Base-by-base conservation (phyloP, 2,329 filamentous ascomycete genomes). In the Juglanconis sp. region DNA sequence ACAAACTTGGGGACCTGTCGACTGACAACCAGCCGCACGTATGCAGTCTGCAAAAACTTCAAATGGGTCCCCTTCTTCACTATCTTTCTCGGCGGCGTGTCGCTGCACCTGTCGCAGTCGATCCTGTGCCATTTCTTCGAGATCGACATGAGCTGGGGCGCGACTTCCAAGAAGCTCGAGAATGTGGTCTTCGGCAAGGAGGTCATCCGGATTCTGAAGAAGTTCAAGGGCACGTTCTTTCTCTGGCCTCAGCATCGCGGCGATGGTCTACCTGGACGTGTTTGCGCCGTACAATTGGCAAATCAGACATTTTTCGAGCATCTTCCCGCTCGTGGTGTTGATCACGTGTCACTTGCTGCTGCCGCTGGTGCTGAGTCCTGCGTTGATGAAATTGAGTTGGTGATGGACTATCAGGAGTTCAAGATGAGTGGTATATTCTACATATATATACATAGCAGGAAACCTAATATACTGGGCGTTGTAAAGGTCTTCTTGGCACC, bases 301-400 rank as follows among this genome's bases (percentile, higher is more conserved):
- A 63, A 87, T 89, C 68, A 74, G 72, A 24, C 69, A 77, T 57
- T 83, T 88, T 65, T 79, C 83, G 13, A 82, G 85, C 58, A 85
- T 89, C 69, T 85, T 78, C 66, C 86, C 86, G 30, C 70, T 88
- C 31, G 72, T 71, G 30, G 78, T 76, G 44, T 73, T 84, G 42
- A 74, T 87, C 10, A 71, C 78, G 49, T 77, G 76, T 42, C 84
- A 87, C 68, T 83, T 87, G 68, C 70, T 83, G 46, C 70, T 87
- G 61, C 85, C 85, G 9, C 79, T 88, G 53, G 77, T 78, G 59
- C 72, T 88, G 63, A 88, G 88, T 66, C 86, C 86, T 24, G 83
- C 82, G 54, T 69, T 88, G 73, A 87, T 88, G 84, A 77, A 80
- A 69, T 85, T 87, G 68, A 84, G 80, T 49, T 87, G 80, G 77